Percentiles rank a stretch among this genome's conserved stretches.
Conservation (phyloP, 2,329 filamentous ascomycete genomes). For the Botrytis porri region DNA sequence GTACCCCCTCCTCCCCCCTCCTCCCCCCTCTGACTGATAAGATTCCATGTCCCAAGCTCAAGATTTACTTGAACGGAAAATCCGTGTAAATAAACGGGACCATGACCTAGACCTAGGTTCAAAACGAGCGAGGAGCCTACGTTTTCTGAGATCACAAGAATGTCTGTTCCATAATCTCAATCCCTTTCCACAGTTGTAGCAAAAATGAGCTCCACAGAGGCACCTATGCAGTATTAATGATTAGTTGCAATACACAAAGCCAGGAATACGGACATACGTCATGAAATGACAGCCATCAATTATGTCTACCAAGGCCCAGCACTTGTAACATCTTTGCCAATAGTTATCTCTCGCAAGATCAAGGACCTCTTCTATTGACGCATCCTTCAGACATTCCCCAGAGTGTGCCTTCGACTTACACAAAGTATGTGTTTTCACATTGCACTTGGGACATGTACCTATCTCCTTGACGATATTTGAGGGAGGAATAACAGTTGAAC, state of each 20-base stretch:
- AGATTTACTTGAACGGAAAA: neutral
- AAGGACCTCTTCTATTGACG: neutral
- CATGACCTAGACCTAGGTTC: neutral
- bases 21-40: neutral
- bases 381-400: neutral
- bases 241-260: neutral
- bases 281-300: neutral
- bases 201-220: neutral
- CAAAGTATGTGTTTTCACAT: neutral
- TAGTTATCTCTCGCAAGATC: neutral
- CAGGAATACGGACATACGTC: neutral
- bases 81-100: neutral
- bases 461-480: neutral
- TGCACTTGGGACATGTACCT: neutral
- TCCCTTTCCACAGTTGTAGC: neutral
- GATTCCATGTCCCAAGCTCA: neutral
- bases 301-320: neutral
- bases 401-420: neutral
- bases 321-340: neutral
- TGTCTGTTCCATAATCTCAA: neutral
- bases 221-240: neutral
- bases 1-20: neutral
- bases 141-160: neutral
- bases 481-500: neutral
- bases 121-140: neutral